Evolutionary conservation across 176 grass and related monocot genomes (phyloP), one percentile per base, ranked within the genome.

Genomic region (Raddia guianensis): DNA sequence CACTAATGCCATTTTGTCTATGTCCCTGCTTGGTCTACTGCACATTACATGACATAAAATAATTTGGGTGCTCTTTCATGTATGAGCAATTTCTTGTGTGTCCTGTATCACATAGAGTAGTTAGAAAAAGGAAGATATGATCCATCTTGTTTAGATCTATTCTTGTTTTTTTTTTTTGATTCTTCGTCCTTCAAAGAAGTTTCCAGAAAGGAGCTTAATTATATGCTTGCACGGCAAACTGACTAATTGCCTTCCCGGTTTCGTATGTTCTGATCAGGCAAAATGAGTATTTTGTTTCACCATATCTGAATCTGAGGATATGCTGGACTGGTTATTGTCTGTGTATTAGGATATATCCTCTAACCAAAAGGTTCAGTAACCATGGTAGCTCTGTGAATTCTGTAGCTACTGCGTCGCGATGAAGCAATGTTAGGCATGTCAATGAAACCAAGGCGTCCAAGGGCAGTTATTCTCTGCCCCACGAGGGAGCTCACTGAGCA

Each of bases 401-500:
- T 89, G 73, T 75, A 98, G 95, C 61, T 95, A 72, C 88, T 95
- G 68, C 83, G 95, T 32, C 82, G 47, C 50, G 95, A 98, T 74
- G 92, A 98, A 86, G 86, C 56, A 70, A 78, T 79, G 48, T 84
- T 87, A 21, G 95, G 95, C 55, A 82, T 93, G 42, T 82, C 93
- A 54, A 98, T 94, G 90, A 98, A 89, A 71, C 92, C 95, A 33
- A 92, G 92, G 84, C 78, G 92, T 11, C 95, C 95, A 48, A 92
- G 88, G 72, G 90, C 90, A 43, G 88, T 98, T 58, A 86, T 95
- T 47, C 84, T 98, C n/a, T 98, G 95, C 79, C 92, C 95, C 73
- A 98, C 95, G 49, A 90, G 95, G 71, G 95, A 98, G 91, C 78
- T 98, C 20, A 91, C 89, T 5, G 95, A 98, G 73, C 95, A 98